phyloP scores from a whole-genome alignment of 1,284 basidiomycete species.

The Agroathelia rolfsii region DNA sequence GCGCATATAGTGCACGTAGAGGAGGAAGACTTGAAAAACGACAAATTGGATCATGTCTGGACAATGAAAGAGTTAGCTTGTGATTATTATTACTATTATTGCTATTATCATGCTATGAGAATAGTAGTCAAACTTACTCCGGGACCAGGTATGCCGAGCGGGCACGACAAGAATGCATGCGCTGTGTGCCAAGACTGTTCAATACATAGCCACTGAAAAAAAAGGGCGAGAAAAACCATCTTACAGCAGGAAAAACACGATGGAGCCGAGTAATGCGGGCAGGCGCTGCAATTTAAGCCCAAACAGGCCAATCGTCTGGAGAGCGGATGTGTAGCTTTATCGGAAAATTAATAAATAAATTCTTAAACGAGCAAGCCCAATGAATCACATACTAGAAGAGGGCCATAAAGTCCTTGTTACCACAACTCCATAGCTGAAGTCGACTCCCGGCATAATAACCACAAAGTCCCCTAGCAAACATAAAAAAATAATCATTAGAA shows the following conservation, averaged over 20 bases:
- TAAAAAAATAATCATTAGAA: slow-evolving; percentile 8
- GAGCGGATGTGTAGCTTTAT: slow-evolving; percentile 39
- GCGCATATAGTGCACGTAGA: slow-evolving; percentile 47
- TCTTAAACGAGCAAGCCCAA: slow-evolving; percentile 15
- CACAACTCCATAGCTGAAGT: slow-evolving; percentile 25
- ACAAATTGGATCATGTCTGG: slow-evolving; percentile 57
- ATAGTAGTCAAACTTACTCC: slow-evolving; percentile 34
- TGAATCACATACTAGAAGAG: slow-evolving; percentile 50
- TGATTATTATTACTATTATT: slow-evolving; percentile 7
- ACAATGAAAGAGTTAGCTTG: slow-evolving; percentile 1
- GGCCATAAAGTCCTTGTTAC: slow-evolving; percentile 47
- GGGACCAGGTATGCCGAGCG: slow-evolving; percentile 34
- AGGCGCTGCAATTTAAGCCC: slow-evolving; percentile 63
- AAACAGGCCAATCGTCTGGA: slow-evolving; percentile 72
- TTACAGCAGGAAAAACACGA: slow-evolving; percentile 51
- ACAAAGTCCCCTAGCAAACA: slow-evolving; percentile 38
- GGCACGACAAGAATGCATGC: slow-evolving; percentile 32
- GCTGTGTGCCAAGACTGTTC: too few species aligned
- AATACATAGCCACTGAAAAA: slow-evolving; percentile 35
- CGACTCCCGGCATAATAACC: slow-evolving; percentile 34
- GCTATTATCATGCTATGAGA: slow-evolving; percentile 1
- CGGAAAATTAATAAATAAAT: slow-evolving; percentile 5
- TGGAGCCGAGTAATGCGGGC: slow-evolving; percentile 50
- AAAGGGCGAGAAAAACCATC: slow-evolving; percentile 13
- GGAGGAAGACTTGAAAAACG: slow-evolving; percentile 48